Evolutionary conservation across 176 grass and related monocot genomes (phyloP), one percentile per base, ranked within the genome.

Genomic region (Triticum dicoccoides): DNA sequence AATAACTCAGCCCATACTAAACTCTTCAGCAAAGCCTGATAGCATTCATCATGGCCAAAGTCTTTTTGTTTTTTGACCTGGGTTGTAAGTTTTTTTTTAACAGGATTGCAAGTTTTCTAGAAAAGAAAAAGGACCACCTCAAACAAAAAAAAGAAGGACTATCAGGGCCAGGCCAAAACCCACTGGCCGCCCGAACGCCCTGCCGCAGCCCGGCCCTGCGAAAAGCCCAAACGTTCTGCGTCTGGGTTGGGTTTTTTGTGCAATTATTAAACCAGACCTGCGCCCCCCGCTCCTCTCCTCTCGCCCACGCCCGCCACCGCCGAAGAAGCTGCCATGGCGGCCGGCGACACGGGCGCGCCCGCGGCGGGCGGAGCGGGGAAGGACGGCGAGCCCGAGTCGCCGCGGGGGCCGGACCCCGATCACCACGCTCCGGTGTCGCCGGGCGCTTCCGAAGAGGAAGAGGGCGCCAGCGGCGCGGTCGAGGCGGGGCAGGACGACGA

Each of bases 401-500:
- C 10, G 52, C 79, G 41, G 23, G 77, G 4, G 35, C 70, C 21
- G 29, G 82, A 12, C 38, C 3, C 13, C 25, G 79, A 45, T 44
- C 13, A 47, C 38, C 13, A 47, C 38, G 79, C 79, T 6, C 38
- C 5, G 24, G 79, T 12, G 61, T 8, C 61, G 78, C 59, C 34
- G 59, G 61, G 39, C 23, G 14, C 79, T 30, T 4, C 25, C 17
- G 42, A 44, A 20, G 38, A 44, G 10, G 78, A 65, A 29, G 61
- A 45, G 2, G 78, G 15, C 62, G 39, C 39, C 20, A 13, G 17
- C 21, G 24, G 18, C 20, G 81, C 9, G 4, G 69, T 39, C 6
- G 56, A 75, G n/a, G 70, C 18, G 70, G 70, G 8, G 82, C 69
- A 84, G 82, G 69, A 84, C 54, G 69, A 83, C 52, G 54, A 74